Percentiles rank a stretch among this genome's conserved stretches.
phyloP scores from a whole-genome alignment of 208 protist genomes.

The Trypanosoma mega region DNA sequence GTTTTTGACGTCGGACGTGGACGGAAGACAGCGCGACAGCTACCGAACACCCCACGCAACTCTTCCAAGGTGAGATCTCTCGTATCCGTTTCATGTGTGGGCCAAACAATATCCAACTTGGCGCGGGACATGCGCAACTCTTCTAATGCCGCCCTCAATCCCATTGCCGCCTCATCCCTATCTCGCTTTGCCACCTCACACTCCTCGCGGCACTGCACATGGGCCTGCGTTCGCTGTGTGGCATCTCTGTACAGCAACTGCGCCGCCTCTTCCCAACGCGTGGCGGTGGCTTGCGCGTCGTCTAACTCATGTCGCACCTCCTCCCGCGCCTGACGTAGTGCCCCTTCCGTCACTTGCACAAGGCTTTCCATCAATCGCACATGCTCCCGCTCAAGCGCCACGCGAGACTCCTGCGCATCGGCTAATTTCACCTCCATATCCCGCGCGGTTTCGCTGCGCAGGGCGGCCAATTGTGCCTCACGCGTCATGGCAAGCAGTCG shows the following conservation, averaged over 20 bases:
- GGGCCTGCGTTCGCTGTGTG: constrained; percentile 64
- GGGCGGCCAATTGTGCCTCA: constrained; percentile 49
- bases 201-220: constrained; percentile 77
- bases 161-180: constrained; percentile 52
- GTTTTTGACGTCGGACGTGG: too few relatives aligned
- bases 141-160: constrained; percentile 36
- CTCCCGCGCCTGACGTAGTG: constrained; percentile 54
- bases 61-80: constrained; percentile 57
- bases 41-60: constrained; percentile 59
- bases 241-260: constrained; percentile 89
- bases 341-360: constrained; percentile 66
- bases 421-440: constrained; percentile 58
- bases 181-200: constrained; percentile 80
- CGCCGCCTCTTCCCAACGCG: constrained; percentile 85
- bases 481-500: constrained; percentile 56
- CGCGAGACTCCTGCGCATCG: constrained; percentile 39
- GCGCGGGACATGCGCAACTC: constrained; percentile 57
- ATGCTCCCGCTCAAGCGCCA: constrained; percentile 65
- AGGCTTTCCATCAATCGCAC: constrained; percentile 75
- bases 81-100: constrained; percentile 68
- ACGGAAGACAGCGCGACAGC: too few relatives aligned
- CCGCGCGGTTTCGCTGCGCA: constrained; percentile 31
- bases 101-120: constrained; percentile 86
- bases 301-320: constrained; percentile 66
- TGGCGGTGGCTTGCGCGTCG: constrained; percentile 57